Evolutionary conservation across 176 grass and related monocot species (phyloP).

Genomic region (Musa acuminata): DNA sequence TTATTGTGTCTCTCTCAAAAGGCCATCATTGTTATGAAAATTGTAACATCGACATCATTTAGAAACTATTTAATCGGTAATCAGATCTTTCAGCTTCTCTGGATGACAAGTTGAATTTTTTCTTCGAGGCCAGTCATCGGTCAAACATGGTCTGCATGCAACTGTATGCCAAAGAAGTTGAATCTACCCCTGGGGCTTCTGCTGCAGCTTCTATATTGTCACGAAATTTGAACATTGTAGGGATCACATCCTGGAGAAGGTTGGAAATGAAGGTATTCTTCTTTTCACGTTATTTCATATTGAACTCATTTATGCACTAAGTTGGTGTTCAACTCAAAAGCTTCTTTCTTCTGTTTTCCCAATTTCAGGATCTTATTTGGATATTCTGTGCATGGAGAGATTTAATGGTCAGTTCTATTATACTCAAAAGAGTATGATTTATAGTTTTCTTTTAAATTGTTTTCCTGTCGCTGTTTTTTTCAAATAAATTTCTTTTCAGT

Average conservation of each 20-base stretch:
- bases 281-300: conserved; percentile 18
- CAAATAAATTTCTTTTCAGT: neutral
- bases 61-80: conserved; percentile 37
- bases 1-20: neutral
- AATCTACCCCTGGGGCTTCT: conserved; percentile 65
- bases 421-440: neutral
- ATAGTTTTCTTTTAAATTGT: neutral
- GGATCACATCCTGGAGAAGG: conserved; percentile 43
- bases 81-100: conserved; percentile 61
- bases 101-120: conserved; percentile 64
- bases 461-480: conserved; percentile 3
- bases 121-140: conserved; percentile 68
- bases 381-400: conserved; percentile 94
- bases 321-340: neutral
- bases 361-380: conserved; percentile 77
- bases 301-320: neutral
- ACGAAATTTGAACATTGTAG: conserved; percentile 53
- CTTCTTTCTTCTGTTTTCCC: neutral
- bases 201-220: conserved; percentile 74
- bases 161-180: conserved; percentile 77
- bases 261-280: conserved; percentile 70
- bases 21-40: conserved; percentile 1
- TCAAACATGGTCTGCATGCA: conserved; percentile 91
- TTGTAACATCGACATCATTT: conserved; percentile 13
- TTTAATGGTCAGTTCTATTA: conserved; percentile 69